Base-by-base conservation (phyloP, 306 rosid genomes). In the Quillaja saponaria region DNA sequence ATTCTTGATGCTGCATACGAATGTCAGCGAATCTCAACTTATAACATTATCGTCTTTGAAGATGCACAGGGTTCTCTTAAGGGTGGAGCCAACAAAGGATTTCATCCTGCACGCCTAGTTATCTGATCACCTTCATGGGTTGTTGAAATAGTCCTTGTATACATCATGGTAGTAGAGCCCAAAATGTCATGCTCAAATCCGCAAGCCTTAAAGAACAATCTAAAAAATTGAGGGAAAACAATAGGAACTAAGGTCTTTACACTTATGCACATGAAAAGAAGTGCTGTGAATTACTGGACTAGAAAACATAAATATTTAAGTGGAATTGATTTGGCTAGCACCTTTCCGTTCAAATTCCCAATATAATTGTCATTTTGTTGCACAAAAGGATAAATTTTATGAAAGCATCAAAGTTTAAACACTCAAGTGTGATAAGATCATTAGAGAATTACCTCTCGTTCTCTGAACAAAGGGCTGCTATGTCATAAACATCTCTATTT, bases 91-190 rank as follows among this genome's bases (percentile, higher is more conserved):
- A 77, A 39, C 84, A 83, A 39, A 8, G 74, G 68, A 79, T 79
- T 76, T 59, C 61, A 69, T 61, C 90, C 88, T 13, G 81, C 72
- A n/a, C 61, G 71, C 46, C 38, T 81, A 19, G 68, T 40, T 35
- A 44, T 71, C 31, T 62, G 83, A 66, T 77, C 76, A 25, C 74
- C 78, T 67, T 77, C 67, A 18, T 61, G 58, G 69, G 34, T 21
- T 61, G 76, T 66, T 41, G 73, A 50, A 47, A 66, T 62, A 38
- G 72, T 59, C 70, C 86, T 72, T 4, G 77, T 65, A 71, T 90
- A 90, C 85, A 81, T 73, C 85, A 90, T 90, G 68, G 90, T 82
- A 3, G 95, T 90, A 63, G 97, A 82, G 45, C 80, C 55, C 82
- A 87, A 69, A 64, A 79, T 64, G 80, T 87, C 95, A 37, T 80